Evolutionary conservation across 2,329 filamentous ascomycete species (phyloP), one percentile per base, ranked within the genome.

Genomic region (Achaetomium macrosporum): DNA sequence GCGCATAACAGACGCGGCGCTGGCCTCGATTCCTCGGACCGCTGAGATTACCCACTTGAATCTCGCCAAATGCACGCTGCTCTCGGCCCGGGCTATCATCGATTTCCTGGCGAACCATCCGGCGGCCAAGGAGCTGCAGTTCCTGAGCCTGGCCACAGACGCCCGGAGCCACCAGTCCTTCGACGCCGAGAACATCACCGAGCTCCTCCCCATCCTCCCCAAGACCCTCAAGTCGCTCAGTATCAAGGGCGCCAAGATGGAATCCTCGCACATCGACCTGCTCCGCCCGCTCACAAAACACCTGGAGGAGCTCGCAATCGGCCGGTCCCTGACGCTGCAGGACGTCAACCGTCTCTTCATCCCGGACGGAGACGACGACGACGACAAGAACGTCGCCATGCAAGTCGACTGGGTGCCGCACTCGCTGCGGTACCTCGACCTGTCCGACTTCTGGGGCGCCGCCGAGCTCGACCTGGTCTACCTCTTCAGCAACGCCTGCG

Each of bases 31-130:
- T 57, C 87, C 88, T 1, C 65, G 75, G n/a, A 84, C 84, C 5
- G 88, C 88, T 11, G 76, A 74, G 57, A 77, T 92, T 58, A 90
- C 85, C 1, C 88, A 93, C 65, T 73, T 93, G 50, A 91, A 90
- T 63, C 71, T 93, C 43, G 82, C 85, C 57, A 88, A 87, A 68
- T 92, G 88, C 73, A 83, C 81, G 48, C 76, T 82, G 49, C 75
- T 93, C 49, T 81, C 81, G 10, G 83, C 87, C 1, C 72, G 79
- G 13, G 78, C 73, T 9, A 80, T 92, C 15, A 81, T 90, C 56
- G 75, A 84, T 53, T 91, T 92, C 64, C 68, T 92, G 54, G 76
- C 78, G 13, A 79, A 78, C 29, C 88, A 92, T 64, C 85, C 87
- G 1, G 84, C 88, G 3, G 83, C 83, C 41, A 78, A 74, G 54